These are phyloP conservation scores for Huiozyma naganishii DNA, from an alignment of 805 yeast genomes.

Conservation along the genomic window DNA sequence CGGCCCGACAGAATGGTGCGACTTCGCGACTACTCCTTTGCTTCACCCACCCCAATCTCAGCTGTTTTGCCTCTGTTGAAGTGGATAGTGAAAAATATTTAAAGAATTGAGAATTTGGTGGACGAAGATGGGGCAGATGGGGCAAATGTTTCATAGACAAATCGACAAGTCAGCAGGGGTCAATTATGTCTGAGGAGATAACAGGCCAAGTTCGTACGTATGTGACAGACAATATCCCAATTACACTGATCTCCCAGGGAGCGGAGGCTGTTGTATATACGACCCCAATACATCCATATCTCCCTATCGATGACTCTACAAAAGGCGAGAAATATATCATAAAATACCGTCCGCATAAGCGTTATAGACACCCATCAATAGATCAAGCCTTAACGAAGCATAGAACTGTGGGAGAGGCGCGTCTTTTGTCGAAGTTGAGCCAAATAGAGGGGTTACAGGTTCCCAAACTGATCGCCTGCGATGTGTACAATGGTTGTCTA, in stretches of 20 bases:
- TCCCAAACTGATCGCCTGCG: constrained; percentile 69
- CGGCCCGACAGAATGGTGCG: no score
- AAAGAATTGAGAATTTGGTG: no score
- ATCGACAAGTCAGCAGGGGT: no score
- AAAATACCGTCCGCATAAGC: constrained; percentile 81
- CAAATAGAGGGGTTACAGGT: constrained; percentile 43
- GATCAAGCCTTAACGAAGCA: constrained; percentile 69
- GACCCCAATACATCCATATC: constrained; percentile 57
- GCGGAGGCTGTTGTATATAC: constrained; percentile 80
- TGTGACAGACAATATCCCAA: constrained; percentile 38
- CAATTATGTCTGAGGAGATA: constrained; percentile 44
- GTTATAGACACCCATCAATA: constrained; percentile 78
- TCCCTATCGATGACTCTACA: constrained; percentile 24
- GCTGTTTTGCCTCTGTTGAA: no score
- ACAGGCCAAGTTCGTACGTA: constrained; percentile 33
- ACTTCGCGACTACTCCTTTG: no score
- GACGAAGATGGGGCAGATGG: no score
- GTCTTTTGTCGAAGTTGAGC: constrained; percentile 51
- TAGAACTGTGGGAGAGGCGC: constrained; percentile 77
- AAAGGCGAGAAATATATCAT: constrained; percentile 38
- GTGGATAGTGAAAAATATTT: no score
- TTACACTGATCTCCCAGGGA: constrained; percentile 65
- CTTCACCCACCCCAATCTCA: no score
- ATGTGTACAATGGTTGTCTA: constrained; percentile 64
- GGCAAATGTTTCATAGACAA: no score